These are phyloP conservation scores for Pterocarpus santalinus DNA, from an alignment of 306 rosid species.

Conservation along the genomic window DNA sequence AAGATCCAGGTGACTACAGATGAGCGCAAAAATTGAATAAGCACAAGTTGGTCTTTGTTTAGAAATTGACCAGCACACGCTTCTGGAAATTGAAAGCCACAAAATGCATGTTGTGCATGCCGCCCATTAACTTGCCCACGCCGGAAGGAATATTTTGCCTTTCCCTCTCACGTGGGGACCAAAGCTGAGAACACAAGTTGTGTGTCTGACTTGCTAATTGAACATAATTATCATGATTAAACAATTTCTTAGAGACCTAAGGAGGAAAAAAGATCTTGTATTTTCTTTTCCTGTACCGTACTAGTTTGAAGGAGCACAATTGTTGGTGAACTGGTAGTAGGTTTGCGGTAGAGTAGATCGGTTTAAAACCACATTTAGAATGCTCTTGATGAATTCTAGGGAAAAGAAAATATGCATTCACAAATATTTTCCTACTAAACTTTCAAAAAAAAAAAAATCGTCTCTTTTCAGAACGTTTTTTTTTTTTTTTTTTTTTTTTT, in stretches of 20 bases:
- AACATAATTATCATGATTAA: not conserved
- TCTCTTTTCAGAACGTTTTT: no score
- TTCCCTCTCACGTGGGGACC: conserved; percentile 30
- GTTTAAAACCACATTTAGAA: not conserved
- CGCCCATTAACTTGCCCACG: conserved; percentile 17
- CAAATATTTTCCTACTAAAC: no score
- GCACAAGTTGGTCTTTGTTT: not conserved
- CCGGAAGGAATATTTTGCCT: not conserved
- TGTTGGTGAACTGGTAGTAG: not conserved
- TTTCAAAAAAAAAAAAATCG: no score
- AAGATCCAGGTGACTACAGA: not conserved
- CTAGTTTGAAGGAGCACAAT: not conserved
- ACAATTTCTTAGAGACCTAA: not conserved
- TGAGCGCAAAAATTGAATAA: conserved; percentile 8
- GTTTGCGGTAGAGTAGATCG: not conserved
- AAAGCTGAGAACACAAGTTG: conserved; percentile 24
- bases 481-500: no score
- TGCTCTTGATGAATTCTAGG: not conserved
- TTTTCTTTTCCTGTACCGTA: no score
- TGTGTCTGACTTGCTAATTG: conserved; percentile 11
- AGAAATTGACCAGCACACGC: conserved; percentile 47
- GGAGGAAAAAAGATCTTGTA: not conserved
- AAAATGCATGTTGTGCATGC: conserved; percentile 18
- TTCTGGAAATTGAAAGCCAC: conserved; percentile 42
- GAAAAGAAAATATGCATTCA: no score